Percentiles rank a stretch among this genome's conserved stretches.
Evolutionary conservation across 305 asterid species (phyloP).

Genomic region (Fraxinus latifolia): DNA sequence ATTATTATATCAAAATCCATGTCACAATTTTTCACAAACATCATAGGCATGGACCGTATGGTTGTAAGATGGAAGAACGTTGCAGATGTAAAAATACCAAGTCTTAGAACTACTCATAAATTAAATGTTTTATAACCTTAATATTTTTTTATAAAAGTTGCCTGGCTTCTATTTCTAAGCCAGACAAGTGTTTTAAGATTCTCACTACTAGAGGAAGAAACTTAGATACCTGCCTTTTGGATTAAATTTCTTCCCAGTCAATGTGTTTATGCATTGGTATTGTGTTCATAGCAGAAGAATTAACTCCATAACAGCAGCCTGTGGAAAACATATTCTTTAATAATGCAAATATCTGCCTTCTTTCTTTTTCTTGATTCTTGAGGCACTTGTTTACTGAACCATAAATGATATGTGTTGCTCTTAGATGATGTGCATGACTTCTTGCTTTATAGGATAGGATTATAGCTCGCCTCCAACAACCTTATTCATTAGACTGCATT

Average conservation of each 20-base stretch:
- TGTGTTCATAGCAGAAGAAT: not conserved
- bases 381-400: not conserved
- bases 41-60: not conserved
- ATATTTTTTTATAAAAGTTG: not conserved
- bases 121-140: not conserved
- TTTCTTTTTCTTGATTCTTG: slow-evolving; percentile 5
- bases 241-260: not conserved
- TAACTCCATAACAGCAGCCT: not conserved
- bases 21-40: not conserved
- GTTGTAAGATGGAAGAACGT: not conserved
- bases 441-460: slow-evolving; percentile 66
- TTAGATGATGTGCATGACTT: not conserved
- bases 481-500: slow-evolving; percentile 89
- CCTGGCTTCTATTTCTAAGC: not conserved
- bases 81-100: not conserved
- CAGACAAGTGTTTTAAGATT: not conserved
- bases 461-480: slow-evolving; percentile 96
- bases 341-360: slow-evolving; percentile 8
- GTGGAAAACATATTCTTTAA: not conserved
- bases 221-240: not conserved
- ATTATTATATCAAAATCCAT: not conserved
- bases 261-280: not conserved
- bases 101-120: not conserved
- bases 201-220: not conserved
- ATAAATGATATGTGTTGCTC: not conserved